Evolutionary conservation across 805 yeast genomes (phyloP), one percentile per base, ranked within the genome.

Genomic region (Saturnispora galanensis): DNA sequence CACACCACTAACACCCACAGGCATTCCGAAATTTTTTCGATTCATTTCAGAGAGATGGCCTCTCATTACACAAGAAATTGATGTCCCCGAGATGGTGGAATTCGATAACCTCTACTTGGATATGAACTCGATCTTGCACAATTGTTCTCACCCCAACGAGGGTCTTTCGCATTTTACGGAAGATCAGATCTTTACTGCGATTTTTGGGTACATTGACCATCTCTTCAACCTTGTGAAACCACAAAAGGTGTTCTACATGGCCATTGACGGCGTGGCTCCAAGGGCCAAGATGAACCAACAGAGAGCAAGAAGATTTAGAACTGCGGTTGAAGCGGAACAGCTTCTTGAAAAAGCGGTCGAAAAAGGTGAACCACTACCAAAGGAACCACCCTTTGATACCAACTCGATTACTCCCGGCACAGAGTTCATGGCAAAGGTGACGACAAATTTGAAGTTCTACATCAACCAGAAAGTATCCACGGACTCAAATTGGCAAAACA

Each of bases 21-120:
- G 97, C 73, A 90, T 93, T 60, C 98, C 98, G 46, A 93, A 93
- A 60, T 93, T 90, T 63, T 93, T 87, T 65, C 79, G 96, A 66
- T 90, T 86, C 70, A 88, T 93, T 69, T 87, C 97, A 40, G 97
- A 93, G 68, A 79, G 99, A 79, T 93, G 97, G 97, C 99, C 99
- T 30, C 71, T 84, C 71, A 88, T 89, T 52, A 81, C 94, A 10
- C 95, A 88, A 64, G 69, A 79, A 57, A 79, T 90, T 51, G 87
- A 82, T 53, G 93, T 81, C 29, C 72, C 74, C 42, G 86, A 84
- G 54, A 77, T 89, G 48, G 94, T 97, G 3, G 97, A 89, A 62
- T 93, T 86, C 62, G 99, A 93, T 63, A 90, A 90, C 58, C 69
- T 93, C 50, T 93, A 93, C 57, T 75, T 93, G 52, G 99, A 93